Evolutionary conservation across 2,329 filamentous ascomycete species (phyloP), one percentile per base, ranked within the genome.

Genomic region (Ilyonectria sp.): DNA sequence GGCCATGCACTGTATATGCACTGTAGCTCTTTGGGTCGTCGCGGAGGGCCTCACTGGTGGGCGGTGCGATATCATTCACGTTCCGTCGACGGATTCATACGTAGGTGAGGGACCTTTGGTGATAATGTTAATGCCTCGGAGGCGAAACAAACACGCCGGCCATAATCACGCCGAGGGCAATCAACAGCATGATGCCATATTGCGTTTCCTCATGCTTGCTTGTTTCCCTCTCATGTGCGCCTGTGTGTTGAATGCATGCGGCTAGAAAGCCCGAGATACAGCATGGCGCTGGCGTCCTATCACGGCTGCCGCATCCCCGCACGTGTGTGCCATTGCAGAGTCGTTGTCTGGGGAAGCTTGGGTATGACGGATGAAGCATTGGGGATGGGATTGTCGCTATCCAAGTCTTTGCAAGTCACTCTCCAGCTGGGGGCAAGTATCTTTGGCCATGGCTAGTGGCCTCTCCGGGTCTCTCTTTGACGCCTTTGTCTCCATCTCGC

Each of bases 261-360:
- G 26, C 17, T 5, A 46, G 23, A 46, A 58, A 58, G 49, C 43
- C 61, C 54, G 55, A 64, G 37, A 31, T 10, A 52, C 26, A n/a
- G 26, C 21, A 44, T 4, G 15, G 31, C 47, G 10, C 7, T 23
- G 23, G 33, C 23, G 63, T 50, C 63, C 63, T 65, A 65, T 65
- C 63, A 65, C 43, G 11, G n/a, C 37, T 33, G 26, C 44, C 54
- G 21, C 47, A 59, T 54, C 52, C 40, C 43, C 53, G 56, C 63
- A 65, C 63, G 63, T 65, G 63, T 44, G 33, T 59, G 35, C 19
- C 55, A 31, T 50, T 44, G 53, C 44, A 59, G 21, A n/a, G 19
- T 26, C 29, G 6, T 57, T 53, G 33, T 62, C 49, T 35, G 59
- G 59, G 59, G 50, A 62, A 54, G n/a, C 33, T 19, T 43, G 40